Evolutionary conservation across 768 basidiomycete species (phyloP), one percentile per base, ranked within the genome.

Genomic region (Lactarius sanguifluus): DNA sequence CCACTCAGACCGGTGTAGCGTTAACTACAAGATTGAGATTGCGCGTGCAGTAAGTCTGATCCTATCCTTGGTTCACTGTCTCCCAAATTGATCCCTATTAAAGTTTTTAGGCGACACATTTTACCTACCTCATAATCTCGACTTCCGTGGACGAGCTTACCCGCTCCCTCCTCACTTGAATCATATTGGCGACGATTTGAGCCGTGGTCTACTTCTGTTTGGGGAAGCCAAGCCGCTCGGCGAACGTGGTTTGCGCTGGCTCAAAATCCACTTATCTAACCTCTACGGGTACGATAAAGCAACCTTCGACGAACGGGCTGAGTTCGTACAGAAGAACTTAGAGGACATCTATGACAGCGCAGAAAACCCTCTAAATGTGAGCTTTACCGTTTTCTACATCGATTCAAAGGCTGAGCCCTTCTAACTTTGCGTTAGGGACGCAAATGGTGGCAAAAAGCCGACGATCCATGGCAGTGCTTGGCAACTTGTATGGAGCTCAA

Each of bases 391-490:
- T 58, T 55, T 20, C n/a, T 54, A 28, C 50, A 9, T 34, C 13
- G 57, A n/a, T 47, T 16, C 64, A 52, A 59, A 7, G 25, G 6
- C 38, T 57, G 47, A 36, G 57, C 71, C 41, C 70, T 36, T 15
- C 12, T 57, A 43, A 56, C 52, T 5, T 50, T 25, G 16, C 20
- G 40, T 12, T 64, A 91, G 88, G 94, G 91, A 28, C 74, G 78
- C 7, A 81, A 84, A 59, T 98, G 96, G 96, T 99, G 96, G 96
- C 76, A 83, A 52, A 79, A 85, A 64, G 95, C 94, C 0, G 95
- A 96, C 73, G 95, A 98, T 73, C 96, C 96, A 9, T 98, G 96
- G 96, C 96, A 98, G 76, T 96, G 91, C 75, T 89, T 98, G 43
- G 91, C 96, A 20, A 86, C 92, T 1, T 98, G 95, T 79, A 86